phyloP scores from a whole-genome alignment of 805 yeast genomes.

The Geotrichum ghanense region DNA sequence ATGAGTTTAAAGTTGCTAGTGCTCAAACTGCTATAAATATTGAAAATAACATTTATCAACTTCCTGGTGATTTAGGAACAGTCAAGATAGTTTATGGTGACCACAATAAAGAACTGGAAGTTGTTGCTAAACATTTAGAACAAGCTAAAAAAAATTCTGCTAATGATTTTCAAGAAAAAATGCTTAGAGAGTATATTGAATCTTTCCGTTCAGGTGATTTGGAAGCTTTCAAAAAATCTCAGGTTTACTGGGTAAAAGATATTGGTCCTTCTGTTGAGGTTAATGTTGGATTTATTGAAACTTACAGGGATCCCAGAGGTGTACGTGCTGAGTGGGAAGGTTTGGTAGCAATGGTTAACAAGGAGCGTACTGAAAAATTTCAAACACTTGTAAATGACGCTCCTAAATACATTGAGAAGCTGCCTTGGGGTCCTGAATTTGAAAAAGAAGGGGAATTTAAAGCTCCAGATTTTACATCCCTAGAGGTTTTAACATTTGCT shows the following conservation, averaged over 20 bases:
- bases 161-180: slow-evolving; percentile 55
- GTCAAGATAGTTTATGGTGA: slow-evolving; percentile 65
- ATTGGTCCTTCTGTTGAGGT: slow-evolving; percentile 68
- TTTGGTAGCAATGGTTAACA: slow-evolving; percentile 79
- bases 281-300: slow-evolving; percentile 84
- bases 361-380: slow-evolving; percentile 78
- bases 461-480: slow-evolving; percentile 86
- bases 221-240: slow-evolving; percentile 76
- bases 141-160: slow-evolving; percentile 55
- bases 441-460: slow-evolving; percentile 71
- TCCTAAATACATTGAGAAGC: slow-evolving; percentile 43
- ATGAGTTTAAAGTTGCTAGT: slow-evolving; percentile 62
- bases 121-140: slow-evolving; percentile 43
- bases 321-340: slow-evolving; percentile 94
- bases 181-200: slow-evolving; percentile 55
- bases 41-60: slow-evolving; percentile 22
- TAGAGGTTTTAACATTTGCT: slow-evolving; percentile 82
- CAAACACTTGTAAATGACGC: slow-evolving; percentile 59
- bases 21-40: slow-evolving; percentile 29
- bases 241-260: slow-evolving; percentile 80
- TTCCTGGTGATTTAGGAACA: slow-evolving; percentile 30
- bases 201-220: slow-evolving; percentile 74
- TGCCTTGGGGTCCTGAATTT: slow-evolving; percentile 69
- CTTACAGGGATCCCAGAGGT: slow-evolving; percentile 86
- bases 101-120: slow-evolving; percentile 50